Evolutionary conservation across 1,284 basidiomycete genomes (phyloP), one percentile per base, ranked within the genome.

Genomic region (Puccinia horiana): DNA sequence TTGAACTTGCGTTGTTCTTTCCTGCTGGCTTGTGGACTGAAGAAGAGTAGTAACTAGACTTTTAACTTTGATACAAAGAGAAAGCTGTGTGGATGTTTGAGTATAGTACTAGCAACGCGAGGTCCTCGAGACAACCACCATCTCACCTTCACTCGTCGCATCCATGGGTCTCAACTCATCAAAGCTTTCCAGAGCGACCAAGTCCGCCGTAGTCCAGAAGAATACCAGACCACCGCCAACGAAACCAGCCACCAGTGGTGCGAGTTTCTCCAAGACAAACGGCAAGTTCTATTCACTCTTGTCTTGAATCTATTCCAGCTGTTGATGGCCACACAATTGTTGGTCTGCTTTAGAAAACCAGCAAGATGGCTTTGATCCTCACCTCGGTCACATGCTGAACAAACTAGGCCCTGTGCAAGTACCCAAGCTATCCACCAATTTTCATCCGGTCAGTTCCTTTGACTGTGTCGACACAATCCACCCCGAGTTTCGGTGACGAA

Each of bases 311-410:
- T 9, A n/a, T 61, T 44, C 20, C 23, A 18, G 12, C 23, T 54
- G 35, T 20, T 56, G 72, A 74, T 74, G 47, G 11, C 14, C 12
- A 67, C 18, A 14, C 18, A n/a, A n/a, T n/a, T n/a, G n/a, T n/a
- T 32, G 18, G 44, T n/a, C 23, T 42, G 2, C n/a, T 73, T 44
- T 40, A 81, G 78, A 73, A 49, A 81, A 73, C 32, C 52, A 23
- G 18, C 78, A 81, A 37, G 78, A 81, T 73, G 78, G 78, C 23
- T 72, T 81, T 29, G 78, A 81, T 81, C 78, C 37, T 9, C 65
- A 81, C 9, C 69, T 81, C n/a, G 69, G 47, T 81, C 78, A 81
- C 26, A 81, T 81, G 78, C 32, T 81, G 56, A 72, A 61, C 42
- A 72, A 72, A 52, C n/a, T 81, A 26, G 69, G 78, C 35, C 78